Base-by-base conservation (phyloP, 164 flowering plant species). In the Amborella trichopoda region DNA sequence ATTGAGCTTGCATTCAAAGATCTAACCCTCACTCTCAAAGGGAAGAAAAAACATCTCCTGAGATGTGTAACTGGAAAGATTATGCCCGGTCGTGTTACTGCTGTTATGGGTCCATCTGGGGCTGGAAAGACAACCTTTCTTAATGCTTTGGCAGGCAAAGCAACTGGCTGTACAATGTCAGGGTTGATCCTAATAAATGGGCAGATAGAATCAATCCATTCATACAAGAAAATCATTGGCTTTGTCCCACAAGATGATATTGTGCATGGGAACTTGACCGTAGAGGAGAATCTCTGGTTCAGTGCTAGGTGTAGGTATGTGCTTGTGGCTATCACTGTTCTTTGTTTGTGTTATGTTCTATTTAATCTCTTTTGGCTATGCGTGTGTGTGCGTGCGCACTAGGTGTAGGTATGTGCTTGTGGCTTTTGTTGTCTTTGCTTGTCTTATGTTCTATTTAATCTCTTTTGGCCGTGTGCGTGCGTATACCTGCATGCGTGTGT, bases 61-160 rank as follows among this genome's bases (percentile, higher is more conserved):
- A 80, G 94, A 62, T 68, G 80, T 62, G 89, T 93, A 50, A 83
- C 87, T 3, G 99, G 99, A 37, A 93, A 88, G 65, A 53, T 93
- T 53, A 48, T 56, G 58, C 95, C 99, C 37, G 99, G 97, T 9
- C 80, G 81, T 43, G 86, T 93, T 59, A 74, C 97, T 33, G 97
- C 99, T 51, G 97, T 93, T 40, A 93, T 93, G 99, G 99, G 99
- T 26, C 99, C 99, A 40, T 89, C 99, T 44, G 99, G 99, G 33
- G 99, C 99, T 54, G 99, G 99, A 40, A 93, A 93, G 61, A 93
- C 99, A 18, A 93, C 99, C n/a, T 88, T 93, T 65, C 90, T 93
- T 55, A 77, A 83, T 60, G 99, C 99, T 50, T 62, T 93, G 51
- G 76, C 80, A 8, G 99, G 99, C 33, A 83, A 85, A 60, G 65